Base-by-base conservation (phyloP, 345 rosid species). In the Populus nigra region DNA sequence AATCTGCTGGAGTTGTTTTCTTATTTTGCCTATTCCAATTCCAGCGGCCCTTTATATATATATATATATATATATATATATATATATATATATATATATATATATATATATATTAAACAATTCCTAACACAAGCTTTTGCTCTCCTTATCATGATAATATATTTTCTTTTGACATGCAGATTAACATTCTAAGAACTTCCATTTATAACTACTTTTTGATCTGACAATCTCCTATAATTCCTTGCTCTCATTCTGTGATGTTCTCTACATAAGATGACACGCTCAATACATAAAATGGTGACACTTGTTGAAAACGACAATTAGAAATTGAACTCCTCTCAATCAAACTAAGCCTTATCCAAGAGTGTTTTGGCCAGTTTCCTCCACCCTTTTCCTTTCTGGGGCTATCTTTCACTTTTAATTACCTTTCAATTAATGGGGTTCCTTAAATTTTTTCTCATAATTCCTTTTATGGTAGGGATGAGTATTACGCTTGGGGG, bases 401-500 rank as follows among this genome's bases (percentile, higher is more conserved):
- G 17, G n/a, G 47, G 78, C 59, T 23, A 39, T 57, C 68, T 65
- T 71, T 23, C 27, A 22, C 31, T 20, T 15, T 10, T 35, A 7
- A 36, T 38, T 50, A 41, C 25, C 15, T 31, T 27, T 74, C 66
- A 79, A 41, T 65, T 65, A 12, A 45, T 82, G 33, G 53, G 27
- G 31, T 25, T 41, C 8, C 23, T 75, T 73, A 39, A 15, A 3
- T 47, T 13, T 39, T 41, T 78, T 41, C 63, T 25, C 10, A 20
- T 73, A 35, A 45, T 63, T 49, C 47, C 41, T 84, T 74, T 83
- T 25, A 22, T 84, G 72, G 73, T 81, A 96, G 99, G 90, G 99
- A 94, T 87, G 99, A 94, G 84, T 96, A 96, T 86, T 96, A 88
- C 76, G 95, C 99, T 8, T 86, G 97, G 90, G 99, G 99, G 25